Conservation (phyloP, 345 rosid species). For the Melaleuca quinquenervia region DNA sequence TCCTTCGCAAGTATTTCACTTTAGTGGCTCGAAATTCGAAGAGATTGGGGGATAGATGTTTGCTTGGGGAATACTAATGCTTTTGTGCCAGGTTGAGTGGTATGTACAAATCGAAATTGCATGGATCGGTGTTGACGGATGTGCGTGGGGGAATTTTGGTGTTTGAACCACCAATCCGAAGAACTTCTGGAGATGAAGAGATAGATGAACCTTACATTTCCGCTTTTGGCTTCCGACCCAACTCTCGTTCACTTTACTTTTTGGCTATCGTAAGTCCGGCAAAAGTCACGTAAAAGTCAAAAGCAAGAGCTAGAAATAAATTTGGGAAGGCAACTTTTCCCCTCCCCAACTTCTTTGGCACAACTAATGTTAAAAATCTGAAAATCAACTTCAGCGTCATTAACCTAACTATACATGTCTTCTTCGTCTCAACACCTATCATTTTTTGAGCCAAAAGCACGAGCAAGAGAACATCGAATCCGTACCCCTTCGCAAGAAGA, state of each 20-base stretch:
- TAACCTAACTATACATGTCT: background rate
- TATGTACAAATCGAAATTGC: background rate
- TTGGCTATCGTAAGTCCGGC: accelerated
- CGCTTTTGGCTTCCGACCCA: background rate
- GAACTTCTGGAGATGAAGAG: background rate
- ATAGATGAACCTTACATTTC: background rate
- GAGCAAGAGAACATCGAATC: background rate
- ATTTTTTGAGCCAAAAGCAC: background rate
- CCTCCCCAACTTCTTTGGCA: background rate
- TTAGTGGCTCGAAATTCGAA: background rate
- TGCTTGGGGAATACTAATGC: background rate
- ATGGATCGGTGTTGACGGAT: background rate
- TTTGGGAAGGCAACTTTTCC: background rate
- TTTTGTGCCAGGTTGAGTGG: background rate
- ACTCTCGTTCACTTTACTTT: background rate
- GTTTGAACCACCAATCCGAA: background rate
- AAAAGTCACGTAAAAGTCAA: too few species aligned
- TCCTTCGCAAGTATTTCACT: background rate
- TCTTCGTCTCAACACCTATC: background rate
- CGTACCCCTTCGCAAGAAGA: background rate
- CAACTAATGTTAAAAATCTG: background rate
- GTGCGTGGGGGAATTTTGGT: accelerated
- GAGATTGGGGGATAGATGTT: background rate
- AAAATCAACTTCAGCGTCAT: background rate
- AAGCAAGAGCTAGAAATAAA: accelerated